Conservation (phyloP, 345 rosid species). For the Clarkia xantiana region DNA sequence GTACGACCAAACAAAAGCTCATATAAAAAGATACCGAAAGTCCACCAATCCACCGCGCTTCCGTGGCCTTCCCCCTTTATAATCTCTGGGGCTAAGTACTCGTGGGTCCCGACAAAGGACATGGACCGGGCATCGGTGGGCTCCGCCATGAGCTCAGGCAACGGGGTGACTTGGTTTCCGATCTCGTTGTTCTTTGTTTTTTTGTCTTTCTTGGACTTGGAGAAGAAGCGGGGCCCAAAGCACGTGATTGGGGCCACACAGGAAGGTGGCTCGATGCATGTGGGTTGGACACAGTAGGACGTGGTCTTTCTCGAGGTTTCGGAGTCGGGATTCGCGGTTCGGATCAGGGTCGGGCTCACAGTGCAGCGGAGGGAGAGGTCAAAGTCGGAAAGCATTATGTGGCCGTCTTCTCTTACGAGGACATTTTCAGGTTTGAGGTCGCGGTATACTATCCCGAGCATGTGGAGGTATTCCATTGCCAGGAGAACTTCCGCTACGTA, state of each 20-base stretch:
- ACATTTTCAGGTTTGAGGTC: conserved; percentile 80
- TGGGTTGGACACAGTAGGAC: conserved; percentile 64
- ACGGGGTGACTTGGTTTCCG: conserved; percentile 61
- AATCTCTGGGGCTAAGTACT: conserved; percentile 82
- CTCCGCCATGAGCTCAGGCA: conserved; percentile 87
- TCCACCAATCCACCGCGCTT: conserved; percentile 98
- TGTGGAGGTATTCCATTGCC: conserved; percentile 63
- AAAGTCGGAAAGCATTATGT: conserved; percentile 74
- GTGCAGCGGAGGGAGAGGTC: conserved; percentile 75
- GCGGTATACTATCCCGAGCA: conserved; percentile 65
- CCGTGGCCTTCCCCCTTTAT: conserved; percentile 96
- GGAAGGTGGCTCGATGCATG: conserved; percentile 74
- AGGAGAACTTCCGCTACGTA: conserved; percentile 61
- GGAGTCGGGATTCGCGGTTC: conserved; percentile 38
- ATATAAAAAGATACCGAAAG: conserved; percentile 71
- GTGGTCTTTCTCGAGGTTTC: conserved; percentile 58
- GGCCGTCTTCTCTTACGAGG: conserved; percentile 62
- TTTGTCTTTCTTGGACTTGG: conserved; percentile 60
- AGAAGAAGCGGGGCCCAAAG: conserved; percentile 74
- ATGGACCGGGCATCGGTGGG: conserved; percentile 86
- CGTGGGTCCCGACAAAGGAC: conserved; percentile 93
- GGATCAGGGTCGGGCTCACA: conserved; percentile 73
- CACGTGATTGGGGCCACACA: conserved; percentile 76
- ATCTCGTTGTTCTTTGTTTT: conserved; percentile 53
- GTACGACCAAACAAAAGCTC: conserved; percentile 85